Evolutionary conservation across 2,329 filamentous ascomycete species (phyloP), one percentile per base, ranked within the genome.

Genomic region (Microascus cirrosus): DNA sequence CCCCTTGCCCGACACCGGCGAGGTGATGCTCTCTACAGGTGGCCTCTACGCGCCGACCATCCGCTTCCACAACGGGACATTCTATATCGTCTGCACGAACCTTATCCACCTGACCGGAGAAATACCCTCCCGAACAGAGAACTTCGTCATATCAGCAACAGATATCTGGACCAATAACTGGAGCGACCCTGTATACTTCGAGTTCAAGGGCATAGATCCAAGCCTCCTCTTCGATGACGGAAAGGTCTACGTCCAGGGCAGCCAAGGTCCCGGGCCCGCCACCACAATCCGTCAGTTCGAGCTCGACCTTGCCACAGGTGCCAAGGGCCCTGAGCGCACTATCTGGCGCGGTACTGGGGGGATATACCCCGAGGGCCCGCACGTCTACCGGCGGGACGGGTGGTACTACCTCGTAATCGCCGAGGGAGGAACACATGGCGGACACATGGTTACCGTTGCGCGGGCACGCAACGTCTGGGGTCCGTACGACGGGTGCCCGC

Each of bases 321-420:
- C 7, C 32, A 63, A 54, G 36, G 55, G 2, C 59, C 66, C 1
- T 10, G 39, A 58, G 12, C 56, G 50, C 18, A 54, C 58, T 10
- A 60, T 64, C 13, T 65, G 63, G 61, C 54, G 45, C 10, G 63
- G 63, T 45, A 39, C 58, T 11, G 58, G 61, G n/a, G 61, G 62
- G 1, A 57, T 51, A 54, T 66, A 67, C 34, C 63, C 67, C 28
- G 68, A 70, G 55, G 68, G 68, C 1, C 62, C 67, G 8, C 75
- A 78, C 60, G 71, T 79, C 58, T 71, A 75, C 62, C 76, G 76
- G 61, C 72, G 71, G 68, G 73, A 65, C 5, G 68, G 64, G 7
- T 72, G 69, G 36, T 78, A 75, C 59, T 78, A 77, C 59, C 68
- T 77, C n/a, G 70, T 77, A 51, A 75, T 75, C 50, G 73, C 74